Percentiles rank a stretch among this genome's conserved stretches.
phyloP scores from a whole-genome alignment of 1,284 basidiomycete genomes.

The Malassezia slooffiae region DNA sequence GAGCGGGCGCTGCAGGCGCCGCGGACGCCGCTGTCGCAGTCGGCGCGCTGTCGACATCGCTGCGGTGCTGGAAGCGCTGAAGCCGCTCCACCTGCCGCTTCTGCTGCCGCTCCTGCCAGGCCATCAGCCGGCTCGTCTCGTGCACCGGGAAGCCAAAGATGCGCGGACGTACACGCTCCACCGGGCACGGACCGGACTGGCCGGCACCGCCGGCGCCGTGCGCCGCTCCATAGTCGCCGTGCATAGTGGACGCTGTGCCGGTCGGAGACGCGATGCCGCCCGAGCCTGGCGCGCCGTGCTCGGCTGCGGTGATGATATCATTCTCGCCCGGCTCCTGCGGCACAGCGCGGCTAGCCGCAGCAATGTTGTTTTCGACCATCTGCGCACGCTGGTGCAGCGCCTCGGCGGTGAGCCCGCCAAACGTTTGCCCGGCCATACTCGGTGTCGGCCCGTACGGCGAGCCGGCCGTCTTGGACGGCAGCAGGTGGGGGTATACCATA shows the following conservation, averaged over 20 bases:
- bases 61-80: constrained; percentile 1
- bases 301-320: too few relatives aligned
- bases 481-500: constrained; percentile 59
- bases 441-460: neutral
- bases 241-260: too few relatives aligned
- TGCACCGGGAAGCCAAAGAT: constrained; percentile 47
- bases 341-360: too few relatives aligned
- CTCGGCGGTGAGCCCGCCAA: constrained; percentile 12
- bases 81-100: constrained; percentile 7
- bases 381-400: constrained; percentile 12
- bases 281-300: too few relatives aligned
- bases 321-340: too few relatives aligned
- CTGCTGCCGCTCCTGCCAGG: constrained; percentile 36
- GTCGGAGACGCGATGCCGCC: too few relatives aligned
- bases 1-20: too few relatives aligned
- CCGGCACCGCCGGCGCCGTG: neutral
- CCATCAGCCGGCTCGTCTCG: constrained; percentile 39
- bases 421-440: neutral
- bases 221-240: too few relatives aligned
- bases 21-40: too few relatives aligned
- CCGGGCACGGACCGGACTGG: constrained; percentile 18
- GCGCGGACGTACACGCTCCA: constrained; percentile 40
- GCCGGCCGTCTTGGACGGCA: constrained; percentile 49
- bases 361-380: too few relatives aligned
- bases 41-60: too few relatives aligned